These are phyloP conservation scores for Platanthera guangdongensis DNA, from an alignment of 106 monocot species.

Conservation along the genomic window DNA sequence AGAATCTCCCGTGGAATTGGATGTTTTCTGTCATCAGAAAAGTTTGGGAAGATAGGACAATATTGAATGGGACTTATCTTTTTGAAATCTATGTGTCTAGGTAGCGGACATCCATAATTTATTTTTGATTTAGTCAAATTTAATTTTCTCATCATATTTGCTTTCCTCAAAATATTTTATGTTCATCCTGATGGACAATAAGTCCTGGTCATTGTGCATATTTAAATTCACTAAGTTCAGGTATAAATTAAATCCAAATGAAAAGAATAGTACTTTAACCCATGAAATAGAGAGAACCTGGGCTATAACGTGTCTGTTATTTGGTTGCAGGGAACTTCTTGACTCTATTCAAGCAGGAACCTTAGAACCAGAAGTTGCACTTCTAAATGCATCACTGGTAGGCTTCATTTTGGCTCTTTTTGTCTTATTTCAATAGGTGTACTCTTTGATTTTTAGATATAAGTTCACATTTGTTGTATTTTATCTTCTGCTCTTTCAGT, in stretches of 20 bases:
- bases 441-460: not conserved
- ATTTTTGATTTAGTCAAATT: not conserved
- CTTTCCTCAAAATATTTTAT: not conserved
- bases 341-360: conserved; percentile 61
- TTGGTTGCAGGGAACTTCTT: conserved; percentile 62
- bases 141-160: not conserved
- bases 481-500: not conserved
- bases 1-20: not conserved
- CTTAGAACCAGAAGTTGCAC: conserved; percentile 75
- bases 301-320: not conserved
- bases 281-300: not conserved
- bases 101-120: not conserved
- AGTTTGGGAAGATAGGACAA: not conserved
- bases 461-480: not conserved
- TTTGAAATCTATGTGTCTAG: not conserved
- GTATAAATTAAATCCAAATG: not conserved
- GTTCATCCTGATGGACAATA: not conserved
- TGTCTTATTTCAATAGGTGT: not conserved
- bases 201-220: not conserved
- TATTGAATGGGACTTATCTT: not conserved
- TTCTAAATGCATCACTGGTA: conserved; percentile 87
- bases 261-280: not conserved
- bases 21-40: not conserved
- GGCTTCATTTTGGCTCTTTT: not conserved
- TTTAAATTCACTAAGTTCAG: not conserved